Conservation (phyloP, 805 yeast species). For the Yamadazyma laniorum region DNA sequence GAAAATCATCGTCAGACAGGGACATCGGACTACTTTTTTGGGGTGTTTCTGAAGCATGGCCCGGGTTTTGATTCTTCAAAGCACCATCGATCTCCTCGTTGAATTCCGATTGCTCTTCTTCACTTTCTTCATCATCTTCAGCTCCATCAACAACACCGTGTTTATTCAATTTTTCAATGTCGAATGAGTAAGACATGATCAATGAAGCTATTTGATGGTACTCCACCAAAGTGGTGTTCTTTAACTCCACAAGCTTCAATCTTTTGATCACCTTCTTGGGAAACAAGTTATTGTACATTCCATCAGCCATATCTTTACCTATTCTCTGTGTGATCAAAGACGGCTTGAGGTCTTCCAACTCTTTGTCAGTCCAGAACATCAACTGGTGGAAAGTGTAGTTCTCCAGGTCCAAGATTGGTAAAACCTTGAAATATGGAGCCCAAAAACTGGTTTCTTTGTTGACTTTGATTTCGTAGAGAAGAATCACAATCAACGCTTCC, state of each 20-base stretch:
- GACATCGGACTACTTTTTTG: conserved; percentile 1
- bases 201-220: conserved; percentile 75
- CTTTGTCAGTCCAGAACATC: conserved; percentile 76
- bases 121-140: conserved; percentile 24
- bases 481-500: conserved; percentile 71
- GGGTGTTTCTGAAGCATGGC: no score
- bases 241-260: conserved; percentile 32
- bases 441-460: conserved; percentile 53
- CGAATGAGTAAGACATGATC: conserved; percentile 90
- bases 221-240: conserved; percentile 44
- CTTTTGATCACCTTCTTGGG: conserved; percentile 32
- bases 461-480: conserved; percentile 57
- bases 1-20: conserved; percentile 13
- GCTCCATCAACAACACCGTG: conserved; percentile 19
- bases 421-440: conserved; percentile 66
- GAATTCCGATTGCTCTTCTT: conserved; percentile 15
- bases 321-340: conserved; percentile 68
- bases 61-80: no score
- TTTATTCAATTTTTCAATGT: conserved; percentile 52
- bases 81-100: conserved; percentile 9
- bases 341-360: conserved; percentile 58
- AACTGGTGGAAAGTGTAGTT: conserved; percentile 54
- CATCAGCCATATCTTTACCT: conserved; percentile 66
- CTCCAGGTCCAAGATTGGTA: conserved; percentile 50
- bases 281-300: conserved; percentile 50